Evolutionary conservation across 2,329 filamentous ascomycete genomes (phyloP), one percentile per base, ranked within the genome.

Genomic region (Aspergillus candidus): DNA sequence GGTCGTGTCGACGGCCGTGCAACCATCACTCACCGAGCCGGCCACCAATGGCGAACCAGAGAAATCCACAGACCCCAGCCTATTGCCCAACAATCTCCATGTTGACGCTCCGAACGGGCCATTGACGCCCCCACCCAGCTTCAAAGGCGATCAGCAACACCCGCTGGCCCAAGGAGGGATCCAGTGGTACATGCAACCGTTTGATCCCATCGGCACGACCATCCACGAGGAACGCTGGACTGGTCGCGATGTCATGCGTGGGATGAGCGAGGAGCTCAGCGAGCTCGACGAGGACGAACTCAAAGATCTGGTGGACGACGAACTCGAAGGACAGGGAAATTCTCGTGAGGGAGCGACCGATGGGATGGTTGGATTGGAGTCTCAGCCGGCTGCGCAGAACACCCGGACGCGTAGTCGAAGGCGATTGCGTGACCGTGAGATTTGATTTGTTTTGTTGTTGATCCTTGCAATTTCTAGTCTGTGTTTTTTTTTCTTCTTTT

Each of bases 261-360:
- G 75, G 11, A 82, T 91, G 66, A 94, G 87, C 57, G 90, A 95
- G 65, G 87, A 91, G 55, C 75, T 96, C 15, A 94, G 86, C 44
- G 91, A 96, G 60, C 82, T 96, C 62, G 90, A 94, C 56, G 90
- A 96, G 52, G 89, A 94, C 40, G 88, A 91, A 67, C 73, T 95
- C 46, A 83, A 86, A 57, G 87, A 84, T 30, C 71, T 88, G 33
- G 69, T 71, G 11, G 67, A 68, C 43, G 68, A 84, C 75, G 82
- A 71, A 41, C 53, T 57, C 36, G 61, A 53, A 38, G 54, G 27
- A 39, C 40, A 40, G 49, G 46, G 38, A 37, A 44, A 33, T 15
- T 34, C 37, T 27, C 50, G 17, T 18, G 41, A 43, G 27, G 51
- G 33, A 40, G 45, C 33, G 32, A 41, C 42, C 41, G 52, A 51